Conservation (phyloP, 2,329 filamentous ascomycete genomes). For the Penicillium sp. region DNA sequence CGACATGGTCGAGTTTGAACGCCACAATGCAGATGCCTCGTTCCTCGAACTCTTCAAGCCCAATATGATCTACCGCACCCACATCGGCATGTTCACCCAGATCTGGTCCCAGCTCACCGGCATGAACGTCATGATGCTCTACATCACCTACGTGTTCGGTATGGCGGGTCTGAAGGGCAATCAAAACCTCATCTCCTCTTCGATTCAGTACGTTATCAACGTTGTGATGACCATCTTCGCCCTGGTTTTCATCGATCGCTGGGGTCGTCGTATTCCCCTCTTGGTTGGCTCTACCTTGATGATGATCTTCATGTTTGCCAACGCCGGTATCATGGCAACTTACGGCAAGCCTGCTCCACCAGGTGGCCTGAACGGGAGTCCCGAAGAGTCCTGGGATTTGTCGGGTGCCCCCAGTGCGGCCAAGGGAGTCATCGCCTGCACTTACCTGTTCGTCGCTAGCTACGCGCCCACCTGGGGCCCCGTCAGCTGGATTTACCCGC, state of each 20-base stretch:
- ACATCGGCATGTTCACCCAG: conserved; percentile 67
- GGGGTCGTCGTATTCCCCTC: conserved; percentile 66
- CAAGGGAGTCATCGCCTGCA: conserved; percentile 63
- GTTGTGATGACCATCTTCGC: conserved; percentile 72
- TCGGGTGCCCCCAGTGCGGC: conserved; percentile 48
- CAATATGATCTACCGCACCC: conserved; percentile 65
- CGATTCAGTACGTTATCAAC: conserved; percentile 73
- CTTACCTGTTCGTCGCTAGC: conserved; percentile 66
- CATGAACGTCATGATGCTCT: conserved; percentile 72
- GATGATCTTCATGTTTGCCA: conserved; percentile 44
- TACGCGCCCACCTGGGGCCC: conserved; percentile 63
- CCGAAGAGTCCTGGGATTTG: conserved; percentile 38
- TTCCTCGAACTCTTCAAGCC: conserved; percentile 69
- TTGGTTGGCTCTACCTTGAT: conserved; percentile 62
- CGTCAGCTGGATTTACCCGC: conserved; percentile 55
- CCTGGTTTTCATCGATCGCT: conserved; percentile 68
- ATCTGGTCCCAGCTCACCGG: conserved; percentile 72
- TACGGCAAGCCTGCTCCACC: conserved; percentile 39
- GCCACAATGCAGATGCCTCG: conserved; percentile 61
- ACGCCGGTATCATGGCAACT: conserved; percentile 39
- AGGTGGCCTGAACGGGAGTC: conserved; percentile 33
- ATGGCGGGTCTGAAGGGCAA: conserved; percentile 62
- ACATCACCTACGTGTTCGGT: conserved; percentile 60
- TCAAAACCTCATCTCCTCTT: conserved; percentile 60
- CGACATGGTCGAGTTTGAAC: conserved; percentile 68